Base-by-base conservation (phyloP, 2,329 filamentous ascomycete species). In the Trichoderma citrinoviride region DNA sequence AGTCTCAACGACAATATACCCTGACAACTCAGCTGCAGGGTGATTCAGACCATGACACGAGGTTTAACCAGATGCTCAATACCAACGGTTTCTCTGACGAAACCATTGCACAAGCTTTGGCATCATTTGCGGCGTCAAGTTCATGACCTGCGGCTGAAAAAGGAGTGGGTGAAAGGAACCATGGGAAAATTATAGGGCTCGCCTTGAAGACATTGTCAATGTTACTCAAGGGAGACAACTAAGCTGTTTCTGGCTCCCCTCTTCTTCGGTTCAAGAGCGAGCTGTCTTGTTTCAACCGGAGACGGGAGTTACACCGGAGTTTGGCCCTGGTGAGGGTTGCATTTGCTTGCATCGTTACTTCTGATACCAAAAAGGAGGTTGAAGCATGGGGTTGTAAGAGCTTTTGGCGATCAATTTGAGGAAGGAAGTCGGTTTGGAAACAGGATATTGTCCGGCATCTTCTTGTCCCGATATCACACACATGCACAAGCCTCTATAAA, bases 21-120 rank as follows among this genome's bases (percentile, higher is more conserved):
- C 82, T 92, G 67, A 88, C 83, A 17, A 80, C 87, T 14, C 88
- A 91, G 73, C 79, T 93, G n/a, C 80, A 80, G 15, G 72, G 77
- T 0, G 76, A 80, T 46, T 65, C 80, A 21, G 70, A 75, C 7
- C 71, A 72, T 3, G 71, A 78, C n/a, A 79, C 78, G 15, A 75
- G 78, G 65, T 81, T 87, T 60, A 74, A 74, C 57, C 75, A 76
- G 47, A 78, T 84, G 73, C 73, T 86, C 23, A 73, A 75, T 43
- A 72, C 78, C 10, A 77, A 79, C 3, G 85, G 85, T 0, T 79
- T 87, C 61, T 76, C 82, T 0, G 69, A 74, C 5, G 77, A 80
- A 17, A 73, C 78, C 2, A 72, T 88, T 37, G 80, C 86, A 67
- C 74, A 77, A 50, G 85, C 84, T 14, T 78, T 86, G 25, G 72